Evolutionary conservation across 1,284 basidiomycete species (phyloP), one percentile per base, ranked within the genome.

Genomic region (Puccinia novopanici): DNA sequence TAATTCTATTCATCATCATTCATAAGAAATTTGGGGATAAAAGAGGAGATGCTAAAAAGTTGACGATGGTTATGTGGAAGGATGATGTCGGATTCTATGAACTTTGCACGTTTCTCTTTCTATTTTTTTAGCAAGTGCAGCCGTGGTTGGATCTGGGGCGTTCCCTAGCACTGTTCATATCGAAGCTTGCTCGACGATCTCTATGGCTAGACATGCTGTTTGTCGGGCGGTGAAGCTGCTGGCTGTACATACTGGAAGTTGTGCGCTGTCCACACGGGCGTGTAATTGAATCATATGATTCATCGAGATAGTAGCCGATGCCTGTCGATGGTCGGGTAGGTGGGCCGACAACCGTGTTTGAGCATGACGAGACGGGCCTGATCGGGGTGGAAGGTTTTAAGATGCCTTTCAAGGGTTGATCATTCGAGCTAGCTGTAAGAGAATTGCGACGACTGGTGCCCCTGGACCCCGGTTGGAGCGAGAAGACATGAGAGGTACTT

Each of bases 251-350:
- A 17, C 30, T 19, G 30, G 68, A 71, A 34, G 48, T 13, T 34
- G 68, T 52, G 50, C 68, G 68, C 50, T 71, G 68, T 34, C 68
- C 50, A 71, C 50, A 37, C 22, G 68, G 68, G 48, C 50, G 68
- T 5, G 50, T 71, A 10, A 71, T 71, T 19, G 68, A 71, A 54
- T 71, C 68, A 54, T 71, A 71, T 15, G 68, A 48, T 54, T 71
- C 68, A 19, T 71, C 68, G 68, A 71, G 27, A 37, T 71, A 71
- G n/a, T 71, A 71, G 34, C 68, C 68, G 17, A 71, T 71, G 24
- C 68, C 68, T 71, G 68, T 71, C 42, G 68, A 71, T 52, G 68
- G 68, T 48, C 45, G 45, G 45, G 45, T 70, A 24, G 67, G 67
- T 45, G 68, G 68, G 34, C 68, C 68, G 27, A 71, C 50, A 71